Conservation (phyloP, 169 alveolate species). For the Plasmodium falciparum region DNA sequence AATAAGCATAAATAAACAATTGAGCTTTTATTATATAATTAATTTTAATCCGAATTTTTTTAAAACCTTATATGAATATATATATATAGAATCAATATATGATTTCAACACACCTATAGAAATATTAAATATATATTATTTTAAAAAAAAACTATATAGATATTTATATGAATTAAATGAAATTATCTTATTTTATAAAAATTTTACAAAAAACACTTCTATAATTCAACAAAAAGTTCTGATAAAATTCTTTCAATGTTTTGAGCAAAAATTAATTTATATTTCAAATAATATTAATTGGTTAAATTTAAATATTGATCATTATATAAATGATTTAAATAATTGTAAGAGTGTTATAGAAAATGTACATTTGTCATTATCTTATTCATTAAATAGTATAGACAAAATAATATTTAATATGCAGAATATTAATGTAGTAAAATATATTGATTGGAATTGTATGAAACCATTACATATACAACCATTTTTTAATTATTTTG, state of each 20-base stretch:
- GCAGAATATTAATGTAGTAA: conserved; percentile 66
- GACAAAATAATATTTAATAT: conserved; percentile 68
- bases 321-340: conserved; percentile 66
- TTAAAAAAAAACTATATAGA: conserved; percentile 57
- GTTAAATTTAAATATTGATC: conserved; percentile 66
- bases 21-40: conserved; percentile 59
- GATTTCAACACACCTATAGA: conserved; percentile 64
- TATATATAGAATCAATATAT: conserved; percentile 59
- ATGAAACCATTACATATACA: conserved; percentile 75
- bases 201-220: conserved; percentile 45
- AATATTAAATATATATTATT: conserved; percentile 56
- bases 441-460: conserved; percentile 48
- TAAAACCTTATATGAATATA: conserved; percentile 66
- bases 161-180: conserved; percentile 65
- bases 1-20: conserved; percentile 66
- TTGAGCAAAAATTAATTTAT: conserved; percentile 68
- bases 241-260: conserved; percentile 52
- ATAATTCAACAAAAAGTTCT: conserved; percentile 57
- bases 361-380: conserved; percentile 57
- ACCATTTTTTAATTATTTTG: conserved; percentile 74
- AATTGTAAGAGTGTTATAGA: conserved; percentile 49
- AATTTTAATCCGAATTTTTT: conserved; percentile 63
- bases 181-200: conserved; percentile 50
- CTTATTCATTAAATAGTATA: conserved; percentile 60
- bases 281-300: conserved; percentile 69